Percentiles rank a stretch among this genome's conserved stretches.
These are phyloP conservation scores for Brassica balearica DNA, from an alignment of 441 rosid species.

Conservation along the genomic window DNA sequence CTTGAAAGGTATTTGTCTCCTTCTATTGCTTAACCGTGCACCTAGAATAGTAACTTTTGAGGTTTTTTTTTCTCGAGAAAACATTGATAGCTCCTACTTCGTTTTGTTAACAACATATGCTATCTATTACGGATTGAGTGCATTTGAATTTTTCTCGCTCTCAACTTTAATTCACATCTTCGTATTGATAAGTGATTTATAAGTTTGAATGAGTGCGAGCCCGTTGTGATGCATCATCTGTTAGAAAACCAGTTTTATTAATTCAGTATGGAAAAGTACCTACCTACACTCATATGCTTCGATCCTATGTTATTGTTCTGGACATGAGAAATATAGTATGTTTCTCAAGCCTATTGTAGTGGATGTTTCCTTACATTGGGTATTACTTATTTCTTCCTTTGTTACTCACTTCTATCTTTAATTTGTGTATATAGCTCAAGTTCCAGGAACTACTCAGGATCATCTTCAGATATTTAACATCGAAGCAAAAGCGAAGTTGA, in stretches of 20 bases:
- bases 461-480: constrained; percentile 98
- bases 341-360: constrained; percentile 11
- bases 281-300: constrained; percentile 5
- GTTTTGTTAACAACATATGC: constrained; percentile 10
- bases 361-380: constrained; percentile 25
- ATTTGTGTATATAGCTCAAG: constrained; percentile 75
- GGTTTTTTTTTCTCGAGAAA: constrained; percentile 13
- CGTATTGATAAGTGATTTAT: no score
- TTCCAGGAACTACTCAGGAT: constrained; percentile 98
- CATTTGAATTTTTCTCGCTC: neutral
- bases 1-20: constrained; percentile 65
- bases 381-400: constrained; percentile 21
- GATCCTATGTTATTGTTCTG: no score
- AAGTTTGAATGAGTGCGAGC: neutral
- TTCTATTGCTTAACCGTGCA: neutral
- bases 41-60: constrained; percentile 18
- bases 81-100: constrained; percentile 6
- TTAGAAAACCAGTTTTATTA: neutral
- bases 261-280: constrained; percentile 16
- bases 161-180: no score
- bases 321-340: neutral
- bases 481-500: constrained; percentile 94
- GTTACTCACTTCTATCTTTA: constrained; percentile 26
- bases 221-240: constrained; percentile 18
- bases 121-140: neutral